A percentile compares a stretch with the other conserved stretches of the same genome.
These are phyloP conservation scores for Geotrichum australiense DNA, from an alignment of 1,139 yeast species.

Conservation along the genomic window DNA sequence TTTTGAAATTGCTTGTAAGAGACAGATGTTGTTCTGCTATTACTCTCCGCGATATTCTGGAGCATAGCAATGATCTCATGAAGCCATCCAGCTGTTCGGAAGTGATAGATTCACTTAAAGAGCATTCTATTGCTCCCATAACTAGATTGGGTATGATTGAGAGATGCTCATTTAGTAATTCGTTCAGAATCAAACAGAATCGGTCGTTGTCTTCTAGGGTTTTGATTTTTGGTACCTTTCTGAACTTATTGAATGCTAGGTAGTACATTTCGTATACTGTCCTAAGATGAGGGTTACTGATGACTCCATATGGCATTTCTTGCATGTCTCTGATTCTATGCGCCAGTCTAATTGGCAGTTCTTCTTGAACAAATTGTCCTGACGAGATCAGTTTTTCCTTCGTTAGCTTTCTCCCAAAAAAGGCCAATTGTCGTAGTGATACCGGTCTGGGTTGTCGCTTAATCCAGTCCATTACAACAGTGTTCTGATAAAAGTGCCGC, in stretches of 20 bases:
- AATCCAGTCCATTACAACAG: conserved; percentile 60
- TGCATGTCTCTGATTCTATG: conserved; percentile 75
- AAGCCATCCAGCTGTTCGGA: conserved; percentile 59
- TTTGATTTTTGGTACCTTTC: conserved; percentile 61
- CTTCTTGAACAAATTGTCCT: conserved; percentile 83
- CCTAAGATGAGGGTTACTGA: conserved; percentile 76
- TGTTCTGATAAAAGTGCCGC: conserved; percentile 78
- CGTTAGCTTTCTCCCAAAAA: conserved; percentile 77
- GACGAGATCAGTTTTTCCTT: conserved; percentile 69
- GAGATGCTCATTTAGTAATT: conserved; percentile 65
- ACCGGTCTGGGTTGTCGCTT: conserved; percentile 78
- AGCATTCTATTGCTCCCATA: conserved; percentile 87
- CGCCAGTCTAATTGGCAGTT: conserved; percentile 77
- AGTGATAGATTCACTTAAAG: conserved; percentile 56
- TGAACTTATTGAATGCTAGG: conserved; percentile 75
- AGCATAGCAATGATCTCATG: conserved; percentile 69
- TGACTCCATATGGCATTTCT: conserved; percentile 72
- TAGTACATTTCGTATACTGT: conserved; percentile 86
- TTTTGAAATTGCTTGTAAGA: conserved; percentile 55
- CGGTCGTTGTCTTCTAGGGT: conserved; percentile 65
- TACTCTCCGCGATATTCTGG: conserved; percentile 81
- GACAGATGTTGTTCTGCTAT: conserved; percentile 87
- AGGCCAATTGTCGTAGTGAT: conserved; percentile 77
- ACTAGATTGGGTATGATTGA: conserved; percentile 77
- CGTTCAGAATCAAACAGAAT: conserved; percentile 58